A percentile compares a stretch with the other conserved stretches of the same genome.
These are phyloP conservation scores for Chlorociboria aeruginascens DNA, from an alignment of 495 filamentous ascomycete species.

Conservation along the genomic window DNA sequence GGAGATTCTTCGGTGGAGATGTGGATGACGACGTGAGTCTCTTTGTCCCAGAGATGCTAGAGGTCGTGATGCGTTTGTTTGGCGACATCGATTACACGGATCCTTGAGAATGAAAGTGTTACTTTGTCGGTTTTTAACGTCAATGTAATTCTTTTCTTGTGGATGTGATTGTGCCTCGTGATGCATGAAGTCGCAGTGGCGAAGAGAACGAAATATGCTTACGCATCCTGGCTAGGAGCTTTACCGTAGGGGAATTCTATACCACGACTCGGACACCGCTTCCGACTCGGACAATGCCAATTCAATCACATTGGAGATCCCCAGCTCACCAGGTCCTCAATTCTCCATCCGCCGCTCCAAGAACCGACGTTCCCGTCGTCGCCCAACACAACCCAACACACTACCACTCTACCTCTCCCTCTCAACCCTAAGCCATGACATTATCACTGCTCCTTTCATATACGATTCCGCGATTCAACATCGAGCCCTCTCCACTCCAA, in stretches of 20 bases:
- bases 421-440: constrained; percentile 11
- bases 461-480: constrained; percentile 16
- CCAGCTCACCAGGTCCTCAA: constrained; percentile 1
- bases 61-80: constrained; percentile 15
- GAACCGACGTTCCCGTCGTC: constrained; percentile 1
- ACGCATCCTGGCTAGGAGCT: constrained; percentile 18
- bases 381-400: constrained; percentile 2
- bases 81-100: constrained; percentile 22
- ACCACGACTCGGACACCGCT: constrained; percentile 9
- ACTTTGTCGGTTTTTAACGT: constrained; percentile 1
- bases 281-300: constrained; percentile 5
- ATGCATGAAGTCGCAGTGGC: neutral
- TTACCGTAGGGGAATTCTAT: constrained; percentile 13
- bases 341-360: constrained; percentile 4
- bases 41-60: constrained; percentile 12
- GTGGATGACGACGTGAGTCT: constrained; percentile 20
- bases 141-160: constrained; percentile 1
- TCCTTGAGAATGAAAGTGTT: constrained; percentile 6
- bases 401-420: constrained; percentile 15
- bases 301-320: constrained; percentile 3
- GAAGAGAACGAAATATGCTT: constrained; percentile 13
- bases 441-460: constrained; percentile 8
- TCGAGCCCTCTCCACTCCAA: neutral
- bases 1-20: constrained; percentile 15
- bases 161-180: neutral